Conservation (phyloP, 768 basidiomycete genomes). For the Mycena vulgaris region DNA sequence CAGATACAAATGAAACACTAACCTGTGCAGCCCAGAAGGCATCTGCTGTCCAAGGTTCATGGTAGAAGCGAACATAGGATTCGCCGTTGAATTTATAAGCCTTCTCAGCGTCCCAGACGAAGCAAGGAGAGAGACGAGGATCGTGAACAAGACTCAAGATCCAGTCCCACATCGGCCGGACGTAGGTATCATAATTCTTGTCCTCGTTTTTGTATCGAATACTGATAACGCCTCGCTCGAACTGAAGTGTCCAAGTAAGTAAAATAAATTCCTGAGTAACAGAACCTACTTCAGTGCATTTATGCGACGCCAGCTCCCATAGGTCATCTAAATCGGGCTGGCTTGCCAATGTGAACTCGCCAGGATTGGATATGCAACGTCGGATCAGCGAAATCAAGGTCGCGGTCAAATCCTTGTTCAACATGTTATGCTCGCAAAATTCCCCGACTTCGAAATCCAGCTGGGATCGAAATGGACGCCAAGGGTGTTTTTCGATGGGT, state of each 20-base stretch:
- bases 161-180: constrained; percentile 47
- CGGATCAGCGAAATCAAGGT: constrained; percentile 11
- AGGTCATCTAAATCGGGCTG: constrained; percentile 3
- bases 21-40: constrained; percentile 58
- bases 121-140: constrained; percentile 37
- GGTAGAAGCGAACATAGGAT: constrained; percentile 43
- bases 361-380: neutral
- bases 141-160: constrained; percentile 41
- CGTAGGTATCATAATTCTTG: constrained; percentile 33
- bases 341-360: neutral
- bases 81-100: constrained; percentile 46
- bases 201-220: constrained; percentile 36
- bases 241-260: neutral
- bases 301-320: constrained; percentile 16
- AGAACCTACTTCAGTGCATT: constrained; percentile 12
- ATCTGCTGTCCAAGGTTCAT: constrained; percentile 58
- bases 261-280: neutral
- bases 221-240: constrained; percentile 18
- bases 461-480: constrained; percentile 14
- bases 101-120: constrained; percentile 49
- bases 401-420: neutral
- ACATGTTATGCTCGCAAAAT: constrained; percentile 8
- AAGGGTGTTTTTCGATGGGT: constrained; percentile 1
- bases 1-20: neutral
- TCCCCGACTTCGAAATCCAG: constrained; percentile 17